Base-by-base conservation (phyloP, 768 basidiomycete species). In the Xerocomellus chrysenteron region DNA sequence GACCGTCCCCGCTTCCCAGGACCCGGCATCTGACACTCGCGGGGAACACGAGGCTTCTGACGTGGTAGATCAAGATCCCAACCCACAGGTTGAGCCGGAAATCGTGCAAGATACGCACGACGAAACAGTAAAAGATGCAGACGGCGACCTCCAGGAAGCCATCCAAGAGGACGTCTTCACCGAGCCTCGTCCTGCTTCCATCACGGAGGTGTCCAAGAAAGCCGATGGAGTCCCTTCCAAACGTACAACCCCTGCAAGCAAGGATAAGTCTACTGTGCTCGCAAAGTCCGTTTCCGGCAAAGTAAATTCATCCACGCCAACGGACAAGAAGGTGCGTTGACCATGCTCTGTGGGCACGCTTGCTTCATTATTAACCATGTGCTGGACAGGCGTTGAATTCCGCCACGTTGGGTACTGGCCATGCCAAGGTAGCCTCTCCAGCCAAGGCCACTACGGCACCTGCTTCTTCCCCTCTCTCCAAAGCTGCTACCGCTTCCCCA, bases 241-340 rank as follows among this genome's bases (percentile, higher is more conserved):
- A 58, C 58, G 66, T 32, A 49, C 71, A 26, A 62, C 67, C 37
- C 58, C 53, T 56, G 45, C 54, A 50, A 47, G 57, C 52, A 74
- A 71, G 57, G 65, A 61, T 51, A 78, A 73, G 71, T 65, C 68
- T 37, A 59, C 71, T 42, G 72, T 77, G 61, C 69, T 75, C 43
- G 74, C 73, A 56, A 83, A 78, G 66, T 66, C 76, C 55, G 60
- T 74, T 41, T 63, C 75, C 26, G 73, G 70, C 49, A 87, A 83
- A 73, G 56, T 75, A 24, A 78, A 73, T 61, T 77, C 83, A 35
- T 72, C 81, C 41, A 81, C 84, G 19, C 79, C 82, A 53, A 69
- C 78, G 11, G 85, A 85, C 46, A 92, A 88, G 76, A 90, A 87
- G 81, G 90, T 86, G 59, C 55, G 76, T 73, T 50, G 26, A 54